Base-by-base conservation (phyloP, 306 rosid species). In the Amphicarpaea edgeworthii region DNA sequence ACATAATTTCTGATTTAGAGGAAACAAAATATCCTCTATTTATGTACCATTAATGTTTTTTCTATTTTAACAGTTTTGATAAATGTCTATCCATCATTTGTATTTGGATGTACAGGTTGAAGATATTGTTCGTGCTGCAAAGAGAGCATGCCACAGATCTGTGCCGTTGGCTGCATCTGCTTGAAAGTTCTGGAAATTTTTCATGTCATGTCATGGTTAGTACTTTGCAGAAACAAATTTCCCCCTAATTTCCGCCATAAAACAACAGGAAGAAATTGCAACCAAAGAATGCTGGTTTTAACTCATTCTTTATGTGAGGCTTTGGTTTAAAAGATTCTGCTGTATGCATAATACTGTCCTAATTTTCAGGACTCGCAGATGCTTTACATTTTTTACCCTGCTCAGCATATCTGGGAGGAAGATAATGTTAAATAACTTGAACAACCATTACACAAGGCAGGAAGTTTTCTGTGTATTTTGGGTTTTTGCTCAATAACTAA, bases 51-150 rank as follows among this genome's bases (percentile, higher is more conserved):
- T n/a, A n/a, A n/a, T n/a, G n/a, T n/a, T n/a, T n/a, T n/a, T n/a
- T n/a, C n/a, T n/a, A n/a, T n/a, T n/a, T n/a, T n/a, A n/a, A n/a
- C n/a, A n/a, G n/a, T n/a, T n/a, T n/a, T n/a, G n/a, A n/a, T 60
- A 37, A 16, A 59, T 38, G 19, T 19, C 4, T 67, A 24, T 24
- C 28, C 28, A 24, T 24, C 28, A 24, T 24, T 24, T 24, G 4
- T 77, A 43, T 37, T 16, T 73, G 80, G 65, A 46, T 85, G 75
- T 79, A 71, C 81, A 95, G 99, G 70, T 95, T 63, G 99, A 95
- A 75, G 97, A 95, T 82, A 92, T 95, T 61, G 97, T 95, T 75
- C 97, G 97, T 53, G 98, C 96, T 14, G 97, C 96, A 10, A 95
- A 95, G 92, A 84, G 99, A 86, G 93, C 89, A 1, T 92, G 97